Base-by-base conservation (phyloP, 306 rosid genomes). In the Erythrophleum fordii region DNA sequence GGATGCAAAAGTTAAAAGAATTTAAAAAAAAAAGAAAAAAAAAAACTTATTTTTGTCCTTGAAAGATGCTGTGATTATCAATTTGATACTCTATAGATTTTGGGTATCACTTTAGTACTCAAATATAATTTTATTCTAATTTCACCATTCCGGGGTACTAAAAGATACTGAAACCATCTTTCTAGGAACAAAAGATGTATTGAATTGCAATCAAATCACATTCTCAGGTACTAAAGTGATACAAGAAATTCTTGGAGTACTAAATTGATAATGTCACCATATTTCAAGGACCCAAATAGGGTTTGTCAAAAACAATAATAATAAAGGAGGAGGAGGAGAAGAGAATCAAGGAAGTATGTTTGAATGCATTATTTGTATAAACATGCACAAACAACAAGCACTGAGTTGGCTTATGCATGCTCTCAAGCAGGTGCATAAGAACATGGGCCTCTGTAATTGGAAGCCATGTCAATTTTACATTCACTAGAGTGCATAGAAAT, bases 381-480 rank as follows among this genome's bases (percentile, higher is more conserved):
- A 31, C 23, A 62, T 8, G 22, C 8, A 62, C 7, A 17, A 16
- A 17, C 44, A 31, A 13, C 8, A 2, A 14, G 69, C 17, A 29
- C 3, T 14, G 5, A 7, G 69, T 31, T 23, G 0, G 39, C 37
- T 60, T 28, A 20, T 28, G 67, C 41, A 60, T 28, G 60, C 9
- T 20, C 14, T 2, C 61, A 55, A 55, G 14, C 14, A 55, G 35
- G 34, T 58, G 34, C 48, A 26, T 69, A 35, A 60, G 61, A 69
- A 52, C 69, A 72, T 53, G 35, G 8, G 58, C 26, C 34, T 44
- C 37, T 6, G 20, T 41, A 31, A 51, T 11, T 62, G 68, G 62
- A 75, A 68, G 69, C 77, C 51, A 26, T 48, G 42, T 74, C 74
- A 4, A 31, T 22, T 61, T 77, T 59, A 76, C 60, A 8, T 68